Base-by-base conservation (phyloP, 495 filamentous ascomycete species). In the Neurospora sp. region DNA sequence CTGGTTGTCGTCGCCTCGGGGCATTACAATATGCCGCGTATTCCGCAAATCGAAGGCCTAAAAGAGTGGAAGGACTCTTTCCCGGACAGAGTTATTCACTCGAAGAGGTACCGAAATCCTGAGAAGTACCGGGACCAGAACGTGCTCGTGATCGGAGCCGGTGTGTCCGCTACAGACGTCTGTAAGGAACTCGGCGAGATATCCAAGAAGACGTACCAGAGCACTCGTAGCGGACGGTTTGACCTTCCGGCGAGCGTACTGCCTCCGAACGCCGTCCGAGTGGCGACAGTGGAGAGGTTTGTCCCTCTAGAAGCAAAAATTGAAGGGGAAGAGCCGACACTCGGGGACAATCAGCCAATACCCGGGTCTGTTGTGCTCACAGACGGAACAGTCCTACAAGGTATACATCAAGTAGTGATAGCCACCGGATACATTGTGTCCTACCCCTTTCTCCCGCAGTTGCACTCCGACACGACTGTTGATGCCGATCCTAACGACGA, bases 361-460 rank as follows among this genome's bases (percentile, higher is more conserved):
- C 77, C 73, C 16, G 79, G 80, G 5, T 74, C 40, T 38, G 69
- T 76, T 38, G 22, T 81, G 1, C 72, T 85, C 9, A 78, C 78
- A 40, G 81, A 84, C 41, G 79, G 83, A 4, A 78, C 74, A 5
- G 74, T 86, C 5, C 77, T 91, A 6, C 76, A 83, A 20, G 81
- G 82, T 5, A 86, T 92, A 46, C 84, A 91, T 73, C 79, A 77
- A 8, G 79, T 91, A 10, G 76, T 91, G 1, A 71, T 91, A 10
- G 89, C 87, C n/a, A 92, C 90, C 1, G 90, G 90, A 5, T 92
- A 91, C 75, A 87, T 88, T 69, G 87, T 88, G 68, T 83, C 83
- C 2, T 82, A 91, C 3, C 89, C 89, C 0, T 91, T 90, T 61
- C 80, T 91, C 0, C 77, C 76, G 1, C 80, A 83, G 5, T 79